A percentile compares a stretch with the other conserved stretches of the same genome.
Evolutionary conservation across 75 land plant species (phyloP).

Genomic region (Cunninghamia lanceolata): DNA sequence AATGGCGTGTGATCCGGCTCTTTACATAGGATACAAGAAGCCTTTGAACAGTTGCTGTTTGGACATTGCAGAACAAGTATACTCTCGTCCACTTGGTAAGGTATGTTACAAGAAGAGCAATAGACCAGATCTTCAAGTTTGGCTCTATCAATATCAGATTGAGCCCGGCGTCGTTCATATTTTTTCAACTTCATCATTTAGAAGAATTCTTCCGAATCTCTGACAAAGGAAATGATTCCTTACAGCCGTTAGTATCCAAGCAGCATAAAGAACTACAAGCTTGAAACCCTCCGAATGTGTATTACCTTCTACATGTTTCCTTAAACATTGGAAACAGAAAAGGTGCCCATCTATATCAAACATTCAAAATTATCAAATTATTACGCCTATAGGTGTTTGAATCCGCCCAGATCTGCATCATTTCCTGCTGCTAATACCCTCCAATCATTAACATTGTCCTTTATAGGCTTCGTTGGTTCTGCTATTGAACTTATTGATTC

Average conservation of each 20-base stretch:
- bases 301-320: conserved; percentile 35
- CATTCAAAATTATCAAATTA: no score
- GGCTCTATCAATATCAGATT: conserved; percentile 31
- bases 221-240: conserved; percentile 32
- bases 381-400: no score
- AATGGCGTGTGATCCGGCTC: conserved; percentile 38
- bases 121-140: conserved; percentile 20
- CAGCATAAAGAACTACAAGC: conserved; percentile 17
- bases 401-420: no score
- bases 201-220: conserved; percentile 38
- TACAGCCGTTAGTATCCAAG: conserved; percentile 40
- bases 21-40: conserved; percentile 29
- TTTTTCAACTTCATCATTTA: conserved; percentile 24
- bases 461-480: no score
- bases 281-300: conserved; percentile 31
- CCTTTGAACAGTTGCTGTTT: background rate
- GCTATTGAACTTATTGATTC: no score
- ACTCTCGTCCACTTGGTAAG: no score
- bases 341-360: conserved; percentile 46
- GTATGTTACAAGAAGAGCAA: no score
- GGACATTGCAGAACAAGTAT: no score
- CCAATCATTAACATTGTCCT: no score
- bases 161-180: conserved; percentile 45
- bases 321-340: conserved; percentile 32
- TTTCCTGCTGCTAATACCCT: no score